Conservation (phyloP, 2,329 filamentous ascomycete species). For the Alternaria brassicicola region DNA sequence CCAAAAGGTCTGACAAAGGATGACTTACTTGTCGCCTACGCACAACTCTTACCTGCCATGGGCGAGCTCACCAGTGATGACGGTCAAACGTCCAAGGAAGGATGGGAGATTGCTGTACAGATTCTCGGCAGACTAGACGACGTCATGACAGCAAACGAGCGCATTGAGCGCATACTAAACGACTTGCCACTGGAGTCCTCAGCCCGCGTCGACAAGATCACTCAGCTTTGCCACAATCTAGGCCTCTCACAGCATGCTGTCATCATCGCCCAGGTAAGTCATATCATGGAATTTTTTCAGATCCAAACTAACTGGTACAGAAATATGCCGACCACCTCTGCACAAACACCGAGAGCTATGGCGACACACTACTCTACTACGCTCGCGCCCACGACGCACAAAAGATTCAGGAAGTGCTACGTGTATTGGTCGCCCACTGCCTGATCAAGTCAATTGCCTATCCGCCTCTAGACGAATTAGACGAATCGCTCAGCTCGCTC, state of each 20-base stretch:
- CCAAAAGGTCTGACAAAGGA: slow-evolving; percentile 69
- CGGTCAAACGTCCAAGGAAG: slow-evolving; percentile 58
- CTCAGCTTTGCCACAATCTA: slow-evolving; percentile 76
- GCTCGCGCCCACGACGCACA: slow-evolving; percentile 77
- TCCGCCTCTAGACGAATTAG: slow-evolving; percentile 73
- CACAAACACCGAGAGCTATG: slow-evolving; percentile 76
- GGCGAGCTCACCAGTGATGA: slow-evolving; percentile 49
- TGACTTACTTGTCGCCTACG: slow-evolving; percentile 77
- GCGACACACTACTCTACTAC: slow-evolving; percentile 88
- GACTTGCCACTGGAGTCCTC: slow-evolving; percentile 74
- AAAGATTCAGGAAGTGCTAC: slow-evolving; percentile 84
- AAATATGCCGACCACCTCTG: slow-evolving; percentile 81
- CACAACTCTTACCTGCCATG: slow-evolving; percentile 63
- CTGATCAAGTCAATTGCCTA: slow-evolving; percentile 84
- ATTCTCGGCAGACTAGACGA: slow-evolving; percentile 83
- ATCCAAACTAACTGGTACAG: slow-evolving; percentile 54
- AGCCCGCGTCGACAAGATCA: slow-evolving; percentile 78
- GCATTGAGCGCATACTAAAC: slow-evolving; percentile 75
- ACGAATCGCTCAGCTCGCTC: slow-evolving; percentile 71
- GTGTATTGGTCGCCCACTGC: slow-evolving; percentile 85
- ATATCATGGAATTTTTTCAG: background rate
- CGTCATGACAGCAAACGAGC: slow-evolving; percentile 70
- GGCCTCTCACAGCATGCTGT: slow-evolving; percentile 80
- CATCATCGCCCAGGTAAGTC: slow-evolving; percentile 78
- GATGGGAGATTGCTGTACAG: slow-evolving; percentile 89